A percentile compares a stretch with the other conserved stretches of the same genome.
Conservation (phyloP, 768 basidiomycete species). For the Leccinum boreale region DNA sequence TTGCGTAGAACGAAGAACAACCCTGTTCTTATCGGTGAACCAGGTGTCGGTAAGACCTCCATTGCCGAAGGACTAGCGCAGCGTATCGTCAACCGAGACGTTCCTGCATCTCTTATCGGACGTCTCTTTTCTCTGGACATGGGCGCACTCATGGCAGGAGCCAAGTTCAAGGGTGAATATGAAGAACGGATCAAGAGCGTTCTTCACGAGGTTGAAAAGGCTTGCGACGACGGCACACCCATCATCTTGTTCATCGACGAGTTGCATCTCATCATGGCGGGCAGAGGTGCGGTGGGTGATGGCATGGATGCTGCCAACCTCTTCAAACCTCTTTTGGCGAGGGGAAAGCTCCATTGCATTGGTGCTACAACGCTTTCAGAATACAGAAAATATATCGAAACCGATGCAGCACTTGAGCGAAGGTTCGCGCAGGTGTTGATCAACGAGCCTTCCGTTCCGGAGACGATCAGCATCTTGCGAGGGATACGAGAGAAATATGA, state of each 20-base stretch:
- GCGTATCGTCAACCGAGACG: conserved; percentile 91
- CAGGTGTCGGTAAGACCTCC: conserved; percentile 93
- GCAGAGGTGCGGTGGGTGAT: conserved; percentile 74
- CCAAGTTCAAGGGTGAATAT: conserved; percentile 93
- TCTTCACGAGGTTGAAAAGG: conserved; percentile 90
- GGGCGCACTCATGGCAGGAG: conserved; percentile 93
- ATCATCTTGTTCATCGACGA: conserved; percentile 97
- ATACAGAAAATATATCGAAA: conserved; percentile 92
- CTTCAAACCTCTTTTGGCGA: conserved; percentile 88
- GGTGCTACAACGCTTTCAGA: conserved; percentile 92
- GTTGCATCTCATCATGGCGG: conserved; percentile 91
- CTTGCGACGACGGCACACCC: conserved; percentile 67
- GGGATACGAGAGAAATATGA: conserved; percentile 95
- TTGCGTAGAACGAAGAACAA: conserved; percentile 86
- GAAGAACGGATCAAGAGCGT: conserved; percentile 95
- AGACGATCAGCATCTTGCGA: conserved; percentile 90
- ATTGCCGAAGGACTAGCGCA: conserved; percentile 96
- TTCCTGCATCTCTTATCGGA: conserved; percentile 69
- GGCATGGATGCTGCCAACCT: conserved; percentile 94
- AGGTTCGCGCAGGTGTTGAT: conserved; percentile 92
- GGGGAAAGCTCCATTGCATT: conserved; percentile 74
- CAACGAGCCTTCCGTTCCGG: conserved; percentile 85
- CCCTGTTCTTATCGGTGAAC: conserved; percentile 94
- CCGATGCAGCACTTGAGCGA: conserved; percentile 86
- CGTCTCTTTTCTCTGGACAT: conserved; percentile 87